Base-by-base conservation (phyloP, 495 filamentous ascomycete species). In the Daldinia caldariorum region DNA sequence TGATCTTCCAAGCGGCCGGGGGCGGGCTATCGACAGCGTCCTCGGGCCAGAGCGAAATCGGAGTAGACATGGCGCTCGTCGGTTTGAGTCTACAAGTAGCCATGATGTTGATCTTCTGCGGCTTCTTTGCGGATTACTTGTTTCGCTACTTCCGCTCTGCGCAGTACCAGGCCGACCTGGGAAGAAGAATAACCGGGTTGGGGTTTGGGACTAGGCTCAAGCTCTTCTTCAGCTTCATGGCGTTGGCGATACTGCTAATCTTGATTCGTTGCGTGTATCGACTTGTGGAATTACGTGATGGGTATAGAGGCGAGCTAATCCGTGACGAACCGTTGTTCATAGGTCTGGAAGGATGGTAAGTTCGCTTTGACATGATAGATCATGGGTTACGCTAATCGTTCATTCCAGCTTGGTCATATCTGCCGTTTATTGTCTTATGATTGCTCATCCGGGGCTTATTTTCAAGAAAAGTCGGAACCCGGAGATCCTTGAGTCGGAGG, bases 1-100 rank as follows among this genome's bases (percentile, higher is more conserved):
- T 88, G 4, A 58, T 82, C 16, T 76, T 88, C 1, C 87, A 89
- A 71, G 83, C 81, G 1, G 76, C 77, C 13, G 87, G 87, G 31
- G 56, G 56, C 13, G 63, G 45, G 3, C 3, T 67, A 35, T 55
- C 63, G 0, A 67, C 63, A 2, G 16, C 63, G 13, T 53, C 35
- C 7, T 67, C 63, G 26, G 71, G 75, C 6, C 22, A 49, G 22
- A 79, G 67, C 54, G 54, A 72, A 35, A 22, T 45, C 0, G 84
- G 80, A 14, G 79, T 81, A 18, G 70, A 84, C 55, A 82, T 90
- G 61, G 86, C 86, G 58, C 74, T 83, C n/a, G 74, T 77, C 14
- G 83, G 83, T 12, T 74, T 86, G 7, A 76, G 74, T 18, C 76
- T 81, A 45, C 83, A 86, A 64, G 83, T 86, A 54, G 61, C 78